Percentiles rank a stretch among this genome's conserved stretches.
Conservation (phyloP, 169 alveolate species). For the Eimeria brunetti region DNA sequence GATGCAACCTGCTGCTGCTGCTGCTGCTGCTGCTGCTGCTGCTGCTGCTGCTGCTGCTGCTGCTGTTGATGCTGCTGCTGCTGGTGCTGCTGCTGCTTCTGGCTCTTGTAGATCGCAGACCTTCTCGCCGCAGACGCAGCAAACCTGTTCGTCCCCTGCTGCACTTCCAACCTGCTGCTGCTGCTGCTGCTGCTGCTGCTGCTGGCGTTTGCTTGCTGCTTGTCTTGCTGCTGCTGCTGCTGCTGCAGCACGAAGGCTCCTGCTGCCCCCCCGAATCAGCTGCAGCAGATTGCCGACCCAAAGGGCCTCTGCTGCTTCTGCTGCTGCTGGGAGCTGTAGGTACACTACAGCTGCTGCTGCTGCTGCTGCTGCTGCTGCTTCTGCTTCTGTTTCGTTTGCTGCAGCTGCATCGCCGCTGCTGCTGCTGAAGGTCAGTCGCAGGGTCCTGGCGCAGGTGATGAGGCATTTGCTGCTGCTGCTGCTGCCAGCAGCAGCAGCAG, state of each 20-base stretch:
- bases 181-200: slow-evolving; percentile 14
- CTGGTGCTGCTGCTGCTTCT: too few relatives aligned
- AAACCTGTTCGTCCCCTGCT: background rate
- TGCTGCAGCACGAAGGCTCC: background rate
- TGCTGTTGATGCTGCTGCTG: too few relatives aligned
- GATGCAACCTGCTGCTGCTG: background rate
- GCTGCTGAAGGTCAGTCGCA: background rate
- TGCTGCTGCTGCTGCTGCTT: slow-evolving; percentile 13
- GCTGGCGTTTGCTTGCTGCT: too few relatives aligned
- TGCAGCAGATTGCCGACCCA: slow-evolving; percentile 49
- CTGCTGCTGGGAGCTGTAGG: background rate
- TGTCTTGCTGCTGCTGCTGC: background rate
- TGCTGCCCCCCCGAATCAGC: background rate
- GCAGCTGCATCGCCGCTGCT: background rate
- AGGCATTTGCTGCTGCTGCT: background rate
- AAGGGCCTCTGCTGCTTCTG: background rate
- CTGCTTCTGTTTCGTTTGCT: background rate
- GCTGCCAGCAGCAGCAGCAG: background rate
- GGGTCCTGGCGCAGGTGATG: background rate
- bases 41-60: background rate
- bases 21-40: slow-evolving; percentile 2
- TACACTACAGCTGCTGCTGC: slow-evolving; percentile 14
- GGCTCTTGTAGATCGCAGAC: background rate
- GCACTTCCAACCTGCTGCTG: background rate
- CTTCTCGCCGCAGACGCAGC: slow-evolving; percentile 28